Conservation (phyloP, 805 yeast species). For the Kodamaea nitidulidarum region DNA sequence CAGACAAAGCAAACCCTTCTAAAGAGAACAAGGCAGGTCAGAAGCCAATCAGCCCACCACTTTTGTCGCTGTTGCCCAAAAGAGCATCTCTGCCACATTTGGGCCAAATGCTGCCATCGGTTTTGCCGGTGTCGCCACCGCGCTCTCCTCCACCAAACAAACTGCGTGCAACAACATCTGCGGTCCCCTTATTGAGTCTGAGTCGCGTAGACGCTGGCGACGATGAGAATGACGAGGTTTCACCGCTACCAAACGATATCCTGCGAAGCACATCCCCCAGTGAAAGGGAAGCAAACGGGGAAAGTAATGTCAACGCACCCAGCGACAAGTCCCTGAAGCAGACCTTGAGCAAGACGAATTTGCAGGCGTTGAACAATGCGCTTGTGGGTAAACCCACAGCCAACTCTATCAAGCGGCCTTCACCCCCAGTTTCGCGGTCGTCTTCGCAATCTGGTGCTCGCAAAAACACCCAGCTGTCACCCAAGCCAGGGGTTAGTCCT, state of each 20-base stretch:
- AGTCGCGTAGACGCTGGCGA: slow-evolving; percentile 1
- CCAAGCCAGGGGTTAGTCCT: not conserved
- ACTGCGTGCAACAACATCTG: not conserved
- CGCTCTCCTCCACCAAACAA: slow-evolving; percentile 1
- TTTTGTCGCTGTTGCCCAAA: not conserved
- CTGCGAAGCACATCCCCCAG: slow-evolving; percentile 2
- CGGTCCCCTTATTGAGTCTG: not conserved
- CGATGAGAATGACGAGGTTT: slow-evolving; percentile 11
- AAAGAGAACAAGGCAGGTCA: too few species aligned
- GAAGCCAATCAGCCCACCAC: too few species aligned
- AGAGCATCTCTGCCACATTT: not conserved
- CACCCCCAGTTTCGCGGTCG: slow-evolving; percentile 11
- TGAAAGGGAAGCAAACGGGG: slow-evolving; percentile 1
- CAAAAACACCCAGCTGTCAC: slow-evolving; percentile 4
- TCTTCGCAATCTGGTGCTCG: slow-evolving; percentile 7
- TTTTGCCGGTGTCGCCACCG: slow-evolving; percentile 4
- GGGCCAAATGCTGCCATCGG: too few species aligned
- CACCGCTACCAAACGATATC: slow-evolving; percentile 11
- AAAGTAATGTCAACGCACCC: too few species aligned
- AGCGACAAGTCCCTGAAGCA: not conserved
- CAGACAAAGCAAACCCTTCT: too few species aligned
- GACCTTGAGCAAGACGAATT: slow-evolving; percentile 9
- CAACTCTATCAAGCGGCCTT: slow-evolving; percentile 1
- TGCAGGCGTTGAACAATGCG: slow-evolving; percentile 11
- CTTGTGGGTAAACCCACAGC: slow-evolving; percentile 3